phyloP scores from a whole-genome alignment of 441 rosid genomes.

The Syzygium syzygioides region DNA sequence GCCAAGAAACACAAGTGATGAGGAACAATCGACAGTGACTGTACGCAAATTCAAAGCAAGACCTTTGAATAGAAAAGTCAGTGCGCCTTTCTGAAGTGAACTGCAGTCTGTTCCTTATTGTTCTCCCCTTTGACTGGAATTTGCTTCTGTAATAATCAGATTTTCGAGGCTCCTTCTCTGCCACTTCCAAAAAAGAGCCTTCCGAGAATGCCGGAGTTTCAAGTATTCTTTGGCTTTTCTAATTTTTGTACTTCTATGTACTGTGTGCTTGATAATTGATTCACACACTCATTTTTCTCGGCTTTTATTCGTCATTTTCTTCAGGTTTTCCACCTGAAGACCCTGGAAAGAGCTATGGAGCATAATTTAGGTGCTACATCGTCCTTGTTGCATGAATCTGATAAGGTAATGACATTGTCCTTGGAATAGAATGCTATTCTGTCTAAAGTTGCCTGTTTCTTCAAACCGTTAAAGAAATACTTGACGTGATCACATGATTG shows the following conservation, averaged over 20 bases:
- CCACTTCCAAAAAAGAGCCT: conserved; percentile 65
- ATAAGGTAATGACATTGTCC: conserved; percentile 39
- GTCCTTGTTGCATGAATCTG: conserved; percentile 29
- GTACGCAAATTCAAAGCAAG: conserved; percentile 76
- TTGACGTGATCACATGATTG: not conserved
- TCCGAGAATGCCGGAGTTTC: conserved; percentile 76
- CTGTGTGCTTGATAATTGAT: not conserved
- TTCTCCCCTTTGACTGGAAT: conserved; percentile 1
- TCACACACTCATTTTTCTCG: conserved; percentile 2
- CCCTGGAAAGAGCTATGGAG: conserved; percentile 80
- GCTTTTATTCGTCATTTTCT: conserved; percentile 5
- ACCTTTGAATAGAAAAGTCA: conserved; percentile 85
- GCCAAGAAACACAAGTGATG: conserved; percentile 41
- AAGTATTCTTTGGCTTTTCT: not conserved
- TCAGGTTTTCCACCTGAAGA: conserved; percentile 85
- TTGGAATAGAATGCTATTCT: not conserved
- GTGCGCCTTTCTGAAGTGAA: conserved; percentile 8
- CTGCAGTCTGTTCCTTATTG: not conserved
- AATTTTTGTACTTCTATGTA: not conserved
- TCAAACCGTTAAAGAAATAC: not conserved
- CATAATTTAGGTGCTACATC: conserved; percentile 49
- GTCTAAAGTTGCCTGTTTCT: not conserved
- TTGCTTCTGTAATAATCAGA: conserved; percentile 35
- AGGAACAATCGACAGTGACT: conserved; percentile 27
- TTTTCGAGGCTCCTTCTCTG: conserved; percentile 76